Evolutionary conservation across 306 rosid species (phyloP).

Genomic region (Ceratonia siliqua): DNA sequence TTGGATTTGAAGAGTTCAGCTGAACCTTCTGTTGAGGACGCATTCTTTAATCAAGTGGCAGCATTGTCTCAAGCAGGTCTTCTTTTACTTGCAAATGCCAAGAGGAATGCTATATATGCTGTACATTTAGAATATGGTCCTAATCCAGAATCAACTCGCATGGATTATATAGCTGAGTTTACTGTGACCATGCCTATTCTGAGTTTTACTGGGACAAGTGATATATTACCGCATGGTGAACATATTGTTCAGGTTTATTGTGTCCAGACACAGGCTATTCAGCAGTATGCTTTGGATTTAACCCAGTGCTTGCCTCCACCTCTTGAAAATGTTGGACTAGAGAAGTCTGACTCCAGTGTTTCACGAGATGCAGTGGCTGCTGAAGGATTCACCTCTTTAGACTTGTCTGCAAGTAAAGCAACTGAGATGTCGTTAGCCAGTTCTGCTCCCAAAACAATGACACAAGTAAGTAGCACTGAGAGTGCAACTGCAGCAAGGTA

Average conservation of each 20-base stretch:
- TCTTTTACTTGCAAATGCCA: conserved; percentile 96
- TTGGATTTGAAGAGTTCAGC: conserved; percentile 88
- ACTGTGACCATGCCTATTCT: conserved; percentile 96
- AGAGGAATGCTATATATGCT: conserved; percentile 98
- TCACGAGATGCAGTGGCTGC: conserved; percentile 55
- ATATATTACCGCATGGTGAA: conserved; percentile 72
- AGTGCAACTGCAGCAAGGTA: conserved; percentile 56
- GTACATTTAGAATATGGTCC: conserved; percentile 86
- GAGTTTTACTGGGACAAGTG: conserved; percentile 94
- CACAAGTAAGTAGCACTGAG: conserved; percentile 55
- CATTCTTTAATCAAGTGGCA: conserved; percentile 94
- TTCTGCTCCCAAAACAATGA: conserved; percentile 58
- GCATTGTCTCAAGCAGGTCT: conserved; percentile 92
- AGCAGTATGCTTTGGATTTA: conserved; percentile 95
- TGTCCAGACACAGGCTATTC: conserved; percentile 98
- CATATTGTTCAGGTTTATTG: conserved; percentile 93
- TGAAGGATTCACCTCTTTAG: conserved; percentile 62
- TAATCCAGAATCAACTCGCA: conserved; percentile 74
- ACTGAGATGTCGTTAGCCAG: conserved; percentile 48
- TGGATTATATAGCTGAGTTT: conserved; percentile 95
- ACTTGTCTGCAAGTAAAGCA: conserved; percentile 55
- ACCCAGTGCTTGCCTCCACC: conserved; percentile 96
- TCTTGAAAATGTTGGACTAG: conserved; percentile 64
- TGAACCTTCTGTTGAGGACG: conserved; percentile 70
- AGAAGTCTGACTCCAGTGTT: conserved; percentile 70